Percentiles rank a stretch among this genome's conserved stretches.
phyloP scores from a whole-genome alignment of 208 protist genomes.

The Borovskyia barvae region DNA sequence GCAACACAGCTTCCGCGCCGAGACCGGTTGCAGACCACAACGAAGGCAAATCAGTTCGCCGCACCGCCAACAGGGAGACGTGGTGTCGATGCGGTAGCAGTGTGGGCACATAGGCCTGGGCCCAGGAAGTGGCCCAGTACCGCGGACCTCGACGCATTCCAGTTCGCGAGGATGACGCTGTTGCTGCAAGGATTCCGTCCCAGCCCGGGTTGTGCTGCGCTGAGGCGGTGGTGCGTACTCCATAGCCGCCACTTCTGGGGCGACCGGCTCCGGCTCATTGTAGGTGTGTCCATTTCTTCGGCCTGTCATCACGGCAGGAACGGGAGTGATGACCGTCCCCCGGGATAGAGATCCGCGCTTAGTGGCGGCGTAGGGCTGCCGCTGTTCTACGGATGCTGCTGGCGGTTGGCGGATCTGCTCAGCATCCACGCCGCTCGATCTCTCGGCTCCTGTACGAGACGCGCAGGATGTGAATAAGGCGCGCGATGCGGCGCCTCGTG shows the following conservation, averaged over 20 bases:
- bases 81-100: constrained; percentile 50
- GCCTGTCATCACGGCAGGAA: neutral
- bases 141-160: neutral
- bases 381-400: neutral
- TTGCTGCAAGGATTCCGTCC: neutral
- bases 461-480: no score
- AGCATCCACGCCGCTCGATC: no score
- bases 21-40: constrained; percentile 31
- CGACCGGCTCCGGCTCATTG: constrained; percentile 20
- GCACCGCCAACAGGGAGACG: constrained; percentile 44
- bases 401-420: neutral
- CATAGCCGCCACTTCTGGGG: neutral
- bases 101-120: constrained; percentile 25
- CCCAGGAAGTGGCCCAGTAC: constrained; percentile 10
- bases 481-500: no score
- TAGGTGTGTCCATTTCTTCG: constrained; percentile 5
- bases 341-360: neutral
- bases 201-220: constrained; percentile 16
- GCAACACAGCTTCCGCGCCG: constrained; percentile 32
- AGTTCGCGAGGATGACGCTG: neutral
- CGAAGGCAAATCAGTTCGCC: constrained; percentile 49
- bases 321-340: neutral
- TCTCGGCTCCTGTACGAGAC: no score
- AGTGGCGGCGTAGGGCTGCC: neutral
- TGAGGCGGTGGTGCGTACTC: constrained; percentile 14